Evolutionary conservation across 2,329 filamentous ascomycete genomes (phyloP), one percentile per base, ranked within the genome.

Genomic region (Colletotrichum musicola): DNA sequence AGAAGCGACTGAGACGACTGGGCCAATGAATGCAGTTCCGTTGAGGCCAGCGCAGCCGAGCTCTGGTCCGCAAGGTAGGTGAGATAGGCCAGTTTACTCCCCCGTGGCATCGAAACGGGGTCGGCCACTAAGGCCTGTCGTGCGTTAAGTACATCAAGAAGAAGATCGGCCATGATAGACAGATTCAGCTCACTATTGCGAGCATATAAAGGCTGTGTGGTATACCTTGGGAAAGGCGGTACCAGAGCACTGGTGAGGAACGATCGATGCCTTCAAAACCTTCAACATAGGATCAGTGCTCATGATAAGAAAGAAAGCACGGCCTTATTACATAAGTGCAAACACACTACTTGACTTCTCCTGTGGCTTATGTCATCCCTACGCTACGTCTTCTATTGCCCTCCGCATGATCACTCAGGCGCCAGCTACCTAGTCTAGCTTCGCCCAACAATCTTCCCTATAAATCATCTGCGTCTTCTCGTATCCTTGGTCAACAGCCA

Each of bases 1-100:
- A 95, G 87, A 47, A 93, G 88, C 0, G 93, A 92, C 71, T 98
- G 94, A 4, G 92, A 91, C 63, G 90, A 87, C 75, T 98, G 93
- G 0, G 92, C 84, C n/a, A 98, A 88, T 0, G 89, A 90, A 70
- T 94, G 90, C 0, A 92, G 91, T 79, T 99, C 96, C 6, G 88
- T 90, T 25, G 89, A 88, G 58, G 89, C 88, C 62, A 98, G 86
- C 42, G 92, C 88, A 25, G 90, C 85, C 58, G 97, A 86, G 13
- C 93, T 89, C 61, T 97, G 90, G 3, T 93, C 92, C 6, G 93
- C 90, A 53, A 98, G 85, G 69, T 91, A 89, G 68, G 89, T 86
- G 54, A 98, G 89, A 79, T 98, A 99, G 60, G 87, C 84, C 59
- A 89, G 83, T 54, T 66, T 71, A 38, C 47, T 56, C 47, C 56